These are phyloP conservation scores for Sugiyamaella xylanicola DNA, from an alignment of 1,139 yeast species.

Conservation along the genomic window DNA sequence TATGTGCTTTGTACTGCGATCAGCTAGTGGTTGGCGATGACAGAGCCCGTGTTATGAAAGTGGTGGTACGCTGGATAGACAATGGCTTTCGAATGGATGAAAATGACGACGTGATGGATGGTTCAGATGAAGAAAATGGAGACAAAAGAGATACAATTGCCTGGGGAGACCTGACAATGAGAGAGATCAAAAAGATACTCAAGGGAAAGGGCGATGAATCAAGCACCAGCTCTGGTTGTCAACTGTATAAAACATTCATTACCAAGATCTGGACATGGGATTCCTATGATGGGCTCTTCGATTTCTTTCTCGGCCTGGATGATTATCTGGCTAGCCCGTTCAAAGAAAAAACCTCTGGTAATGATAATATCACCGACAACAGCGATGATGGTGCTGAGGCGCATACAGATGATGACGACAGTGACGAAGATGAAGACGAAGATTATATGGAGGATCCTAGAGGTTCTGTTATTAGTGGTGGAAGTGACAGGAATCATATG, in stretches of 20 bases:
- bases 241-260: constrained; percentile 23
- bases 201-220: neutral
- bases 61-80: constrained; percentile 32
- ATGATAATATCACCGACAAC: neutral
- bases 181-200: neutral
- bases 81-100: constrained; percentile 2
- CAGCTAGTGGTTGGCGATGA: constrained; percentile 24
- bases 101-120: neutral
- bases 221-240: neutral
- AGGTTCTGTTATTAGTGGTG: too few relatives aligned
- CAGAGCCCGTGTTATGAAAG: constrained; percentile 31
- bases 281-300: constrained; percentile 28
- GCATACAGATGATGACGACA: neutral
- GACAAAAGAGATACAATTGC: neutral
- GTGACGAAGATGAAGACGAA: neutral
- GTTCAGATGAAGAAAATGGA: neutral
- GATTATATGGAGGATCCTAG: neutral
- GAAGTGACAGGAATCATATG: too few relatives aligned
- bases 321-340: constrained; percentile 15
- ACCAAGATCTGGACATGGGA: constrained; percentile 24
- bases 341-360: neutral
- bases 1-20: constrained; percentile 34
- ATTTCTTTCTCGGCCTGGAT: constrained; percentile 21
- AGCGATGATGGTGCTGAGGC: neutral
- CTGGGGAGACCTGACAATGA: constrained; percentile 6